Evolutionary conservation across 208 protist genomes (phyloP), one percentile per base, ranked within the genome.

Genomic region (Crithidia thermophila): DNA sequence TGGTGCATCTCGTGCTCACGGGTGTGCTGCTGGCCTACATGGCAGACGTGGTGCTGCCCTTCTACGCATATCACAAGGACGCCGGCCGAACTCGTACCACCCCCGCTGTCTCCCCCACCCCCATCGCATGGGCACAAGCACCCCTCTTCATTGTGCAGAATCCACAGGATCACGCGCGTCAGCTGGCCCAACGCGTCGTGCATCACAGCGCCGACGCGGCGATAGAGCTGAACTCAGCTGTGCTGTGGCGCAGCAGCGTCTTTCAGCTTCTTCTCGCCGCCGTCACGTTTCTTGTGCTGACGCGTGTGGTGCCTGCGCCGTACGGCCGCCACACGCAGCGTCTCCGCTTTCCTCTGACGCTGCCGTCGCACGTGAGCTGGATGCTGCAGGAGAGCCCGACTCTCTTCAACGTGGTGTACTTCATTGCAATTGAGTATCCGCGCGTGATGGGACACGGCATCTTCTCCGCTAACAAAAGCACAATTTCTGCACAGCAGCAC

Each of bases 321-420:
- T 87, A 70, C 61, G 82, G 82, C 34, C 60, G 73, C 16, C 79
- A 88, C 46, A 64, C 76, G 0, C 11, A 28, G 33, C 30, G 28
- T 6, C 20, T 66, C 20, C 21, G 33, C 36, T 25, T 43, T 0
- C 64, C 28, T 0, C 6, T 84, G 8, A 72, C 64, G 18, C n/a
- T 90, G 3, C 82, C 89, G 18, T 73, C 86, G 4, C 37, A 61
- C 5, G 52, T 88, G 14, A 73, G 75, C 27, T 94, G 89, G 84
- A 39, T 78, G 4, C 39, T 94, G 58, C 89, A 94, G 67, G 86
- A 94, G 75, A 70, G 61, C 33, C 89, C 89, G 1, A 91, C 84
- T 13, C 56, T 94, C 6, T 53, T 88, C 27, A 87, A 85, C 34
- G 75, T 92, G 1, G 23, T 82, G 4, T 94, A 89, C 63, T 87